Evolutionary conservation across 495 filamentous ascomycete genomes (phyloP), one percentile per base, ranked within the genome.

Genomic region (Saxispiralis lemnorum): DNA sequence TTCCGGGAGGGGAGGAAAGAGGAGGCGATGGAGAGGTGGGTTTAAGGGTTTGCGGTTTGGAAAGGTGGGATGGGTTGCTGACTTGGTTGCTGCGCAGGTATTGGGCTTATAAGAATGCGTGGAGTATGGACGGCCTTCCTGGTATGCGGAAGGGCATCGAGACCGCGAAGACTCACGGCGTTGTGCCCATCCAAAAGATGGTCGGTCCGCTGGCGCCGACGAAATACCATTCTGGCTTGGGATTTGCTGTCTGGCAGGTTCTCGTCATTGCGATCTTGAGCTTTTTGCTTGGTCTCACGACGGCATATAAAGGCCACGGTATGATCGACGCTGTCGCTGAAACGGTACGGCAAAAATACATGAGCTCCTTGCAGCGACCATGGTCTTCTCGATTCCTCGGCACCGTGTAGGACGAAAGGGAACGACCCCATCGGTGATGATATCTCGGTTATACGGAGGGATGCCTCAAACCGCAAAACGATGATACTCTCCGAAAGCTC

Each of bases 61-160:
- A n/a, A 10, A 38, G 24, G 24, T 28, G 24, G 5, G 24, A 9
- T 4, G 5, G 15, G 35, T 9, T 17, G 15, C 16, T 44, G 31
- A 21, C 24, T 14, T n/a, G 6, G 28, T 31, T 51, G 19, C 37
- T 19, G 32, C 14, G 30, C 30, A 71, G 69, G 21, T 73, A 75
- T 51, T 74, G 71, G 70, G 70, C 71, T 0, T 61, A 55, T 38
- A 75, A 75, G 52, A 73, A 69, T 38, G 55, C 68, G 1, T 64
- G 57, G 46, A 68, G 63, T 41, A 63, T 75, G 46, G 71, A 75
- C 44, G 70, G 68, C 1, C 53, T 75, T 0, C 70, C 70, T 0
- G 70, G 64, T 0, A 62, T 75, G 58, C 53, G 56, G 17, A 45
- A 64, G 21, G 71, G 56, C 0, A 43, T 62, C 16, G 54, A 54